Evolutionary conservation across 768 basidiomycete species (phyloP).

Genomic region (Boletus rubescentipes): DNA sequence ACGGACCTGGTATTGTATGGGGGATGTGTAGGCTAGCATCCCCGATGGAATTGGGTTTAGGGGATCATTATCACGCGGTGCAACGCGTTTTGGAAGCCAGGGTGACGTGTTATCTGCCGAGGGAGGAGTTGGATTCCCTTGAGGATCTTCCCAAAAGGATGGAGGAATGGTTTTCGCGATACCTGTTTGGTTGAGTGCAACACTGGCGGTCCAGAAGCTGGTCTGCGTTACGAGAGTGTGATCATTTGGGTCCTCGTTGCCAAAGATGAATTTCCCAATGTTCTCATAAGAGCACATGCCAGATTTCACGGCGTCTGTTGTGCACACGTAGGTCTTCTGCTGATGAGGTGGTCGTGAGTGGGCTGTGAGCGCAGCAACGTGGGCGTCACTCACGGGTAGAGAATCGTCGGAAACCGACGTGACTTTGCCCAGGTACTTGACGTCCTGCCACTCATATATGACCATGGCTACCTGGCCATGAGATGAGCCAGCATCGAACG

Average conservation of each 20-base stretch:
- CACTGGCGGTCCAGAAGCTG: constrained; percentile 84
- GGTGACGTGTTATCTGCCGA: constrained; percentile 47
- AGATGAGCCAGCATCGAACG: constrained; percentile 67
- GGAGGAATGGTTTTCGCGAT: constrained; percentile 16
- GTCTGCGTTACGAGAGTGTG: constrained; percentile 66
- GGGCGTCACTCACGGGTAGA: constrained; percentile 57
- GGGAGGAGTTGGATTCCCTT: constrained; percentile 57
- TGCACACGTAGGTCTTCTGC: constrained; percentile 95
- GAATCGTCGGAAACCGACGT: constrained; percentile 53
- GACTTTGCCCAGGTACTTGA: constrained; percentile 74
- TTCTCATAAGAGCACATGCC: constrained; percentile 68
- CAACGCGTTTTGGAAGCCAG: constrained; percentile 39
- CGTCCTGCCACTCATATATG: constrained; percentile 94
- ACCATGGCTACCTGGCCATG: constrained; percentile 91
- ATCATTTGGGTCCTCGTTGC: constrained; percentile 49
- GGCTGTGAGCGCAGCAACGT: constrained; percentile 11
- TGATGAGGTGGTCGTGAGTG: constrained; percentile 24
- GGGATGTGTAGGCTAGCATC: constrained; percentile 56
- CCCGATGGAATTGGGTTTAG: constrained; percentile 51
- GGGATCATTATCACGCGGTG: constrained; percentile 25
- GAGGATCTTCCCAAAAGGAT: constrained; percentile 59
- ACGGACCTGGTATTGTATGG: constrained; percentile 79
- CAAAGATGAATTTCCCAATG: constrained; percentile 89
- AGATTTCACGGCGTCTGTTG: constrained; percentile 68
- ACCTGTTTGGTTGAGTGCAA: constrained; percentile 52